Evolutionary conservation across 352 stramenopile genomes (phyloP), one percentile per base, ranked within the genome.

Genomic region (Globisporangium sylvaticum): DNA sequence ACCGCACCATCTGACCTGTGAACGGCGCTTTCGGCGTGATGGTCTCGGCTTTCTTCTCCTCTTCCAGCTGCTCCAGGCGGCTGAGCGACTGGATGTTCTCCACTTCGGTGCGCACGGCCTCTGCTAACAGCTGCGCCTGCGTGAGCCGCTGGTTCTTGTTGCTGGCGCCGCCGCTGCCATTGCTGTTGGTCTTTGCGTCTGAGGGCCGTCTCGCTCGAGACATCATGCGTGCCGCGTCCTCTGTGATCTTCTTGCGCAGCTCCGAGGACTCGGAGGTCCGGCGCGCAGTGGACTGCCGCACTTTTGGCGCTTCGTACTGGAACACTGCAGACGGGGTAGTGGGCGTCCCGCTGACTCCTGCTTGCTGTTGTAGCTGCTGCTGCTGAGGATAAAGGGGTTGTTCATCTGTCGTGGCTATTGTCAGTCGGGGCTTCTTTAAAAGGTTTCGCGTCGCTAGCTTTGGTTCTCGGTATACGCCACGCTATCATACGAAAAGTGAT

Each of bases 71-170:
- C 68, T 95, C 87, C 42, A 95, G 48, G 44, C 83, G 77, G 46
- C 86, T 88, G 32, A 95, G 69, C n/a, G 84, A 93, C 76, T 90
- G 80, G 44, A 70, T 79, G 60, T 95, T 95, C 50, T 91, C 81
- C 48, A 95, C 79, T 55, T 95, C 87, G 0, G 81, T 93, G 39
- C 76, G 76, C 68, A 95, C 87, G 24, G 87, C 87, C 69, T 95
- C 87, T 1, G 73, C 72, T 22, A 95, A 55, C 14, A 95, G 57
- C 63, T 95, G 73, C 39, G 81, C 73, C 54, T 95, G 87, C 18
- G 84, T 91, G 59, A 94, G 71, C 8, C 71, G 70, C 65, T 84
- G 29, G 14, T 24, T 34, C 56, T 50, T 29, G 55, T 72, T 70
- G 78, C 48, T 50, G 52, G 50, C 31, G 9, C 10, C 44, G 12